Conservation (phyloP, 495 filamentous ascomycete genomes). For the Gamarada debralockiae region DNA sequence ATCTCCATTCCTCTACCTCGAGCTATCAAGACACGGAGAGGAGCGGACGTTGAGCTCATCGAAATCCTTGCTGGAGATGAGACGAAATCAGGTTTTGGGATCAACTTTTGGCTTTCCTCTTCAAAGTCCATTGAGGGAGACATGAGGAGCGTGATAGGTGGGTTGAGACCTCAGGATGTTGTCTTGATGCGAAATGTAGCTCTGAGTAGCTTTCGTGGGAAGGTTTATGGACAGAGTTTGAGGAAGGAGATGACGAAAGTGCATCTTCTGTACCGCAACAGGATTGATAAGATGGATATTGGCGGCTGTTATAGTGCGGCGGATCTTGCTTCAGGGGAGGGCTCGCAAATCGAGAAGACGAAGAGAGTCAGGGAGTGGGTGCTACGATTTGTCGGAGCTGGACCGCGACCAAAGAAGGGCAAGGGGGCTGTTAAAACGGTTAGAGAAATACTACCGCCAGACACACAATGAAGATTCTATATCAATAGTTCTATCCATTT, state of each 20-base stretch:
- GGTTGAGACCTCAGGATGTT: conserved; percentile 65
- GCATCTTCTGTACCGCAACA: conserved; percentile 57
- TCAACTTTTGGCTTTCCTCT: conserved; percentile 75
- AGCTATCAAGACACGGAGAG: conserved; percentile 47
- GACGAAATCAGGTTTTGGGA: conserved; percentile 71
- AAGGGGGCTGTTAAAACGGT: not conserved
- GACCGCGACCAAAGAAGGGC: not conserved
- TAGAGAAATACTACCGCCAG: conserved; percentile 38
- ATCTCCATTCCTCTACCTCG: conserved; percentile 66
- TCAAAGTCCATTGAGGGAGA: conserved; percentile 30
- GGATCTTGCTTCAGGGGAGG: conserved; percentile 28
- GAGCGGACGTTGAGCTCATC: conserved; percentile 56
- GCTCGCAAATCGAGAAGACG: conserved; percentile 53
- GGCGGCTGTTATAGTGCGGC: conserved; percentile 38
- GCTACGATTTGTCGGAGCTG: conserved; percentile 58
- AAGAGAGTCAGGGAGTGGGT: conserved; percentile 72
- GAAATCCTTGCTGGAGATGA: conserved; percentile 86
- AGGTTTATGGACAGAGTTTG: conserved; percentile 75
- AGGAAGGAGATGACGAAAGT: conserved; percentile 66
- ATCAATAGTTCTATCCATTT: not conserved
- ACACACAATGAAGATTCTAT: conserved; percentile 37
- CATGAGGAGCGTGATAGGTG: conserved; percentile 39
- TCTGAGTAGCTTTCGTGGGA: conserved; percentile 64
- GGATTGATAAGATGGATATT: conserved; percentile 35
- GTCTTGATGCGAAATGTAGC: conserved; percentile 73